Evolutionary conservation across 352 stramenopile genomes (phyloP).

Genomic region (Phytophthora constricta): DNA sequence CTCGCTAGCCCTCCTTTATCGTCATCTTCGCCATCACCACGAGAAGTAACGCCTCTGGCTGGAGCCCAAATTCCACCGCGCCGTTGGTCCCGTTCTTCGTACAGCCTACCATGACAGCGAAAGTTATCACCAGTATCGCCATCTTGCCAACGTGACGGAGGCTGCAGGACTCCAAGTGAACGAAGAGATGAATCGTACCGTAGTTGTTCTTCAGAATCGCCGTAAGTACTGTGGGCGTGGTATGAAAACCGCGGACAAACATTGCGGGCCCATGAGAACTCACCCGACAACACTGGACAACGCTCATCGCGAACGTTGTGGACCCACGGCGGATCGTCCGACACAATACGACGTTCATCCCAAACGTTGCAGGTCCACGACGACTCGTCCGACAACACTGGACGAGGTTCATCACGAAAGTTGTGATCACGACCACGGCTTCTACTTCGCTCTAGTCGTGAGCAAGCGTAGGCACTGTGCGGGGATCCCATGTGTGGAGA

Average conservation of each 20-base stretch:
- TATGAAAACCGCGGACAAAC: too few relatives aligned
- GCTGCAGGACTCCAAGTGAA: too few relatives aligned
- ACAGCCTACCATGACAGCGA: background rate
- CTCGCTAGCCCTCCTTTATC: too few relatives aligned
- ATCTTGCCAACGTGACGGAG: too few relatives aligned
- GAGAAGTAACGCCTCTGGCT: background rate
- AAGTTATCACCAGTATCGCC: background rate
- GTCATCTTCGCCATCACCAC: too few relatives aligned
- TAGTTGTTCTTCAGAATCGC: too few relatives aligned
- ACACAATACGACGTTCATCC: background rate
- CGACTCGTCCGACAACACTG: background rate
- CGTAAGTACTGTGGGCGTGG: too few relatives aligned
- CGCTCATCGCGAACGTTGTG: background rate
- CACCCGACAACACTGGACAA: background rate
- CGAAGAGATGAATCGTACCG: background rate
- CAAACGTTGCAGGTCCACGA: background rate
- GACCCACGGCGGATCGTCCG: background rate
- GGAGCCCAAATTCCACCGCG: background rate
- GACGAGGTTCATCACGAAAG: background rate
- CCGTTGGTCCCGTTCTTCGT: background rate
- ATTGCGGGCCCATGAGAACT: background rate
- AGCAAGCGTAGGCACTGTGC: too few relatives aligned
- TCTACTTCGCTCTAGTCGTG: too few relatives aligned
- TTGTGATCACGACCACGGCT: background rate
- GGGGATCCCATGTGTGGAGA: too few relatives aligned